These are phyloP conservation scores for Rhizopogon vinicolor DNA, from an alignment of 768 basidiomycete species.

Conservation along the genomic window DNA sequence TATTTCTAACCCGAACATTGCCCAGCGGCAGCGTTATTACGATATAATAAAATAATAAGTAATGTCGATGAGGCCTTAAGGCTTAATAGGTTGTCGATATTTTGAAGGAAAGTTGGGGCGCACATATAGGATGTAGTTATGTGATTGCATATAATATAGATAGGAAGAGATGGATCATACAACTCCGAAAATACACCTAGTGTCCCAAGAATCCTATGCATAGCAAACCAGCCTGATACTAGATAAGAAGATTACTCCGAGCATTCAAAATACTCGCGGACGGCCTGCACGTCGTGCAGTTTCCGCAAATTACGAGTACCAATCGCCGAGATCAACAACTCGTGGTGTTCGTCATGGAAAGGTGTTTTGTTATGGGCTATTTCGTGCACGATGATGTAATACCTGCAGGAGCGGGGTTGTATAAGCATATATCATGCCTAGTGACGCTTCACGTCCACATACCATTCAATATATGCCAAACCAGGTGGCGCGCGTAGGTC, in stretches of 20 bases:
- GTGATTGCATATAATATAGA: not conserved
- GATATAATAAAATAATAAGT: too few relatives aligned
- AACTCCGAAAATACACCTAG: not conserved
- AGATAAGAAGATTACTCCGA: not conserved
- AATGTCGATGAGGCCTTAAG: too few relatives aligned
- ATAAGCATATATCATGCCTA: not conserved
- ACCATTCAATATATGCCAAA: not conserved
- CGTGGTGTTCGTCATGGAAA: constrained; percentile 24
- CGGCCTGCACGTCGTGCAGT: not conserved
- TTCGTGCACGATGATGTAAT: constrained; percentile 22
- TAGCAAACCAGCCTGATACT: not conserved
- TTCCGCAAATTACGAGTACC: not conserved
- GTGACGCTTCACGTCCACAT: not conserved
- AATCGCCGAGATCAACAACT: constrained; percentile 12
- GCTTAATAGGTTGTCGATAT: too few relatives aligned
- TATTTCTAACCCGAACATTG: too few relatives aligned
- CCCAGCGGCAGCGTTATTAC: too few relatives aligned
- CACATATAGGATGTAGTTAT: too few relatives aligned
- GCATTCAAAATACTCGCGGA: not conserved
- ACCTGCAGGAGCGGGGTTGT: constrained; percentile 10
- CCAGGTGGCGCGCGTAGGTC: not conserved
- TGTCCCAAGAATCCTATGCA: not conserved
- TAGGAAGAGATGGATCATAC: not conserved
- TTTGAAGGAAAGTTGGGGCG: too few relatives aligned
- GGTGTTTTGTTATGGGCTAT: constrained; percentile 18